Conservation (phyloP, 805 yeast species). For the Clavispora phyllophila region DNA sequence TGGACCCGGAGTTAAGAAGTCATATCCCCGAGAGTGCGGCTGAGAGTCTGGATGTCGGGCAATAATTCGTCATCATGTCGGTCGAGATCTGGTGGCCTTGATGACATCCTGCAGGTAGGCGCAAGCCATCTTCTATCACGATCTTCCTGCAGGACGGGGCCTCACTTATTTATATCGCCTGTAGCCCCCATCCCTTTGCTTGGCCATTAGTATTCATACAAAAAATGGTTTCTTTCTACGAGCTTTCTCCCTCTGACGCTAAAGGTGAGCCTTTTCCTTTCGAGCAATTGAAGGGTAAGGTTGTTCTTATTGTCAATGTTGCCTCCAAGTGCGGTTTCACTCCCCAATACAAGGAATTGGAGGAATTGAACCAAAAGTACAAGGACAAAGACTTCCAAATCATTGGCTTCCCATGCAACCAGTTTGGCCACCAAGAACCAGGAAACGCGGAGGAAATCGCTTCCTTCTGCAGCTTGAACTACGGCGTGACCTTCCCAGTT, state of each 20-base stretch:
- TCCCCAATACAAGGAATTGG: slow-evolving; percentile 39
- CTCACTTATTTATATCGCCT: too few species aligned
- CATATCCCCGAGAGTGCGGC: too few species aligned
- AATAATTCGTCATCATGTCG: too few species aligned
- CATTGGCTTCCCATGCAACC: slow-evolving; percentile 43
- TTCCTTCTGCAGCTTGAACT: slow-evolving; percentile 69
- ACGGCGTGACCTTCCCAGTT: slow-evolving; percentile 89
- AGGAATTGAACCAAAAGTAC: slow-evolving; percentile 38
- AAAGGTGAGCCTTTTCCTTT: slow-evolving; percentile 58
- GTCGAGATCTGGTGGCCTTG: too few species aligned
- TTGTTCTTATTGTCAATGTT: slow-evolving; percentile 77
- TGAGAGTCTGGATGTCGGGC: too few species aligned
- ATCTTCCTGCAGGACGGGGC: too few species aligned
- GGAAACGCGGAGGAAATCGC: slow-evolving; percentile 55
- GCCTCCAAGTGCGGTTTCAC: slow-evolving; percentile 66
- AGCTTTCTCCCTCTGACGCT: slow-evolving; percentile 58
- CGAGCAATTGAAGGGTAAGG: slow-evolving; percentile 65
- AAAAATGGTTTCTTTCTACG: slow-evolving; percentile 47
- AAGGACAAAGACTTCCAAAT: slow-evolving; percentile 31
- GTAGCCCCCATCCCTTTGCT: too few species aligned
- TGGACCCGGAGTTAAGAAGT: too few species aligned
- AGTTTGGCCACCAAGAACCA: slow-evolving; percentile 40
- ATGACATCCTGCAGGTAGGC: too few species aligned
- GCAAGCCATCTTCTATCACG: too few species aligned
- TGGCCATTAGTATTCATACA: background rate